phyloP scores from a whole-genome alignment of 805 yeast genomes.

The Yarrowia keelungensis region DNA sequence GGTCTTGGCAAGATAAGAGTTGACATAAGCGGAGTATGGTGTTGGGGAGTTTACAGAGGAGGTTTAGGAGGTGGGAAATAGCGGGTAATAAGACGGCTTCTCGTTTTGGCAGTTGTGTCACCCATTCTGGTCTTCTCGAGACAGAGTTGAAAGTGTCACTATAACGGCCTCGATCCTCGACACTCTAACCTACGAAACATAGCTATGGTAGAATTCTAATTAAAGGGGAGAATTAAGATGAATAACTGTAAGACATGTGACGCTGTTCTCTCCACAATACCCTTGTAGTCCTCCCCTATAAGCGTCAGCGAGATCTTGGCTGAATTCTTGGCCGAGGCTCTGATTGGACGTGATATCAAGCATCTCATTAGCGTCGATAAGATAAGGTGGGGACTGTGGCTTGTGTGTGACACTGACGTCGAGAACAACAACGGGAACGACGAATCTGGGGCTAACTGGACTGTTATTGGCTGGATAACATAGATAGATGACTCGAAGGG shows the following conservation, averaged over 20 bases:
- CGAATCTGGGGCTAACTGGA: background rate
- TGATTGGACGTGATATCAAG: slow-evolving; percentile 13
- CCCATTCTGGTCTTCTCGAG: background rate
- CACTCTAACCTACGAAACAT: background rate
- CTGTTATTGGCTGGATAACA: background rate
- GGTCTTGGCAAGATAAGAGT: slow-evolving; percentile 28
- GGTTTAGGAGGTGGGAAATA: background rate
- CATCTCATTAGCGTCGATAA: slow-evolving; percentile 12
- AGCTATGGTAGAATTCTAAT: background rate
- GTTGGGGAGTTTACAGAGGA: background rate
- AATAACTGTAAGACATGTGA: background rate
- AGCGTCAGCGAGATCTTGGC: background rate
- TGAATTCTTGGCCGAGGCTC: background rate
- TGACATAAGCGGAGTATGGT: background rate
- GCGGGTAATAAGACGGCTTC: too few relatives aligned
- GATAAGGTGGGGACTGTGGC: slow-evolving; percentile 6
- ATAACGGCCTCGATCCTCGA: background rate
- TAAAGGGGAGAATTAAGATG: background rate
- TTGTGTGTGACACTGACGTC: slow-evolving; percentile 5
- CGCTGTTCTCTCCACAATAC: background rate
- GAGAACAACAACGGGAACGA: background rate
- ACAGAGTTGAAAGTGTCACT: slow-evolving; percentile 5
- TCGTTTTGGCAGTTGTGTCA: background rate
- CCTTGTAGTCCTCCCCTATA: background rate
- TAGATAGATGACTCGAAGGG: background rate